Evolutionary conservation across 441 rosid genomes (phyloP).

Genomic region (Corymbia citriodora): DNA sequence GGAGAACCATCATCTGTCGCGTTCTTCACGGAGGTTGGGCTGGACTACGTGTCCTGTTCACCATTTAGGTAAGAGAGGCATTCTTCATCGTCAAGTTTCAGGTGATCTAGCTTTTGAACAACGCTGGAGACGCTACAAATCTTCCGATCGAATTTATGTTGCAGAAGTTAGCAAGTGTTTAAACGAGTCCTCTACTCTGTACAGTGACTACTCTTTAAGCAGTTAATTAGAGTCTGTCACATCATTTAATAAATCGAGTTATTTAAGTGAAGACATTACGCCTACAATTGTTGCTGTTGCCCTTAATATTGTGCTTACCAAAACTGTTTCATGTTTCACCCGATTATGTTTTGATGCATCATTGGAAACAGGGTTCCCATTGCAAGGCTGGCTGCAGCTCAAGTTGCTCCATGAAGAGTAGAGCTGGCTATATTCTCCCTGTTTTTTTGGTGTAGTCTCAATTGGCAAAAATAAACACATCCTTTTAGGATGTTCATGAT

Average conservation of each 20-base stretch:
- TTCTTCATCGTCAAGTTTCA: neutral
- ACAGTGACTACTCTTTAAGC: neutral
- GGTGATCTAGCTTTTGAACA: neutral
- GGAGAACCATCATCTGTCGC: conserved; percentile 93
- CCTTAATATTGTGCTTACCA: neutral
- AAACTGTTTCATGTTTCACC: fast-evolving
- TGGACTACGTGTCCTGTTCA: conserved; percentile 93
- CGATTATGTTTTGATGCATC: neutral
- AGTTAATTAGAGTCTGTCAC: neutral
- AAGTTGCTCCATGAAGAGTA: conserved; percentile 47
- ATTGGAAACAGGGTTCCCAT: conserved; percentile 66
- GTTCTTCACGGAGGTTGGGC: conserved; percentile 80
- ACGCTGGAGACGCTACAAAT: neutral
- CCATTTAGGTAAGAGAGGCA: conserved; percentile 63
- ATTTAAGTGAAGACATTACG: neutral
- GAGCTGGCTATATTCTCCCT: neutral
- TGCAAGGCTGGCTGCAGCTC: conserved; percentile 99
- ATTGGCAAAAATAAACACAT: neutral
- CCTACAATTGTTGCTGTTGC: neutral
- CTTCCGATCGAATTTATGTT: neutral
- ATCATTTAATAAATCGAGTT: neutral
- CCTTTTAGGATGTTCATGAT: neutral
- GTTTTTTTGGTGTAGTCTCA: too few species aligned
- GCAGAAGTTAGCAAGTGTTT: neutral
- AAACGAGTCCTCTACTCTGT: neutral